Evolutionary conservation across 352 stramenopile species (phyloP), one percentile per base, ranked within the genome.

Genomic region (Phytophthora colocasiae): DNA sequence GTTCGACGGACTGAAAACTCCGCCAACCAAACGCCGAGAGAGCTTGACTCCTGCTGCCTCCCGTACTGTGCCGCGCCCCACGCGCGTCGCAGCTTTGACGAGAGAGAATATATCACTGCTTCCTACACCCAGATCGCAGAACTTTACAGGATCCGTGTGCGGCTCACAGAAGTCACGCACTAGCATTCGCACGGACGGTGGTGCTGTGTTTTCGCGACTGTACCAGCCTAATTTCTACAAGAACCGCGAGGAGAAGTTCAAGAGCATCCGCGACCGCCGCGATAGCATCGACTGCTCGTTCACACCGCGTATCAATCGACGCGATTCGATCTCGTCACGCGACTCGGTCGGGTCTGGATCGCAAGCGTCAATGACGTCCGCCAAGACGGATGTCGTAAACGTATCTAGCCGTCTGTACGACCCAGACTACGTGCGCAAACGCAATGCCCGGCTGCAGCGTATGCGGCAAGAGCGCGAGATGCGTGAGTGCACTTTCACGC

Each of bases 161-260:
- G 83, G 84, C 36, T 93, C 83, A n/a, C 78, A 90, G 41, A 78
- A 90, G 53, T 93, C 85, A 31, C 80, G 77, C 36, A 90, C 82
- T 10, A 93, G 85, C 11, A 80, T 88, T 22, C 77, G 85, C 52
- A 95, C 87, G 17, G 87, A 93, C 58, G 87, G 85, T 38, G 87
- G 87, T 40, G 81, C 85, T 9, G 87, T 95, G 32, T 95, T 95
- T 59, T 92, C 85, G 27, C 73, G 87, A 9, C 63, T 95, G 55
- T 95, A 95, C 54, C 85, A 95, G 62, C 71, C 87, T n/a, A 83
- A 95, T 62, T 91, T 86, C 59, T 85, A 92, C 71, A 92, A 93
- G 75, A 87, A 78, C 29, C 81, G 85, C 26, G 87, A 93, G 14
- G 73, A 80, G 54, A 93, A 90, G 69, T 78, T 87, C 44, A 78